Percentiles rank a stretch among this genome's conserved stretches.
Evolutionary conservation across 208 protist genomes (phyloP).

Genomic region (Leishmania gerbilli): DNA sequence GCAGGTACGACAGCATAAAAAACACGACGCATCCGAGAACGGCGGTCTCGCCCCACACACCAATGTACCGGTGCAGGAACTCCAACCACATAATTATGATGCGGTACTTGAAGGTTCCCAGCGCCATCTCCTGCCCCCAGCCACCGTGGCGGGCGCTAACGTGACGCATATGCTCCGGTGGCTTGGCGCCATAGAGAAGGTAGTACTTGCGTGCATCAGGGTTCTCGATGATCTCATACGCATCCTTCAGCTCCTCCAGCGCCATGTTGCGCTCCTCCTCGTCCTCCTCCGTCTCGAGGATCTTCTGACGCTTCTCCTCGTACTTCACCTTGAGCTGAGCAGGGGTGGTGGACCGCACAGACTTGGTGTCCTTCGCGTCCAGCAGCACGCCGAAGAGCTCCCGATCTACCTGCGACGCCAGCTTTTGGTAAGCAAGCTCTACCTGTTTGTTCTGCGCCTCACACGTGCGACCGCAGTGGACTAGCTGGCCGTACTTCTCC

Average conservation of each 20-base stretch:
- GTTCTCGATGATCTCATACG: slow-evolving; percentile 86
- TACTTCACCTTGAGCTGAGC: slow-evolving; percentile 71
- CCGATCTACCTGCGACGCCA: slow-evolving; percentile 82
- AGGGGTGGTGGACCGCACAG: slow-evolving; percentile 45
- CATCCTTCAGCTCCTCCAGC: slow-evolving; percentile 84
- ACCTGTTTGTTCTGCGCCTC: slow-evolving; percentile 80
- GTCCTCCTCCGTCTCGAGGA: slow-evolving; percentile 63
- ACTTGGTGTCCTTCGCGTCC: slow-evolving; percentile 80
- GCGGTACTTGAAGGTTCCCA: slow-evolving; percentile 84
- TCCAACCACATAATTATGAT: slow-evolving; percentile 85
- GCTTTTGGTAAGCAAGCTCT: slow-evolving; percentile 78
- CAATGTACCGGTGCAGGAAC: slow-evolving; percentile 70
- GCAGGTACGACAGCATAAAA: slow-evolving; percentile 68
- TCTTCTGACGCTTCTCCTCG: slow-evolving; percentile 68
- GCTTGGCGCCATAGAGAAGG: slow-evolving; percentile 86
- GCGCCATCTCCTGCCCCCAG: slow-evolving; percentile 83
- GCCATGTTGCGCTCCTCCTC: slow-evolving; percentile 81
- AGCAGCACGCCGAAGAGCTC: slow-evolving; percentile 84
- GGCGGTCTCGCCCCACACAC: slow-evolving; percentile 73
- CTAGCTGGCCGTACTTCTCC: slow-evolving; percentile 72
- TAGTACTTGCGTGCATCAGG: slow-evolving; percentile 89
- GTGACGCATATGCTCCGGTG: slow-evolving; percentile 86
- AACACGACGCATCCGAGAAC: slow-evolving; percentile 57
- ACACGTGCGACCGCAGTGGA: slow-evolving; percentile 76
- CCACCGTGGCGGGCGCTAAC: slow-evolving; percentile 77